phyloP scores from a whole-genome alignment of 2,329 filamentous ascomycete genomes.

The Ceratocystis albifundus region DNA sequence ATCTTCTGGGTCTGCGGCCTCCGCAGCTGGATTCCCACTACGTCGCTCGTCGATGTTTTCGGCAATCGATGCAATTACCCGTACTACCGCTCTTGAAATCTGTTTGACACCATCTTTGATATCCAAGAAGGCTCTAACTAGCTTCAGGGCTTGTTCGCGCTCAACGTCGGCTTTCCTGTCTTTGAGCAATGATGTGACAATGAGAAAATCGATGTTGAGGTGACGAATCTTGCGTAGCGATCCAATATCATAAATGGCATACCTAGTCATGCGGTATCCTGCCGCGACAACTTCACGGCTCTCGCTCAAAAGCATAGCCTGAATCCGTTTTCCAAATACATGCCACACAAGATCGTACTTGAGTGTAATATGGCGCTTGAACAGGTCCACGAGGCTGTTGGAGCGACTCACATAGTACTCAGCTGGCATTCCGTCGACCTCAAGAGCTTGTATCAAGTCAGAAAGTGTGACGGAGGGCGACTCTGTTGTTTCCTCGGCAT shows the following conservation, averaged over 20 bases:
- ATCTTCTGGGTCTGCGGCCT: slow-evolving; percentile 59
- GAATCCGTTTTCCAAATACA: slow-evolving; percentile 84
- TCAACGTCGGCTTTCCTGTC: slow-evolving; percentile 96
- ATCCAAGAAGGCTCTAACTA: slow-evolving; percentile 86
- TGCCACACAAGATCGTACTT: slow-evolving; percentile 97
- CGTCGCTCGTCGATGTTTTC: slow-evolving; percentile 79
- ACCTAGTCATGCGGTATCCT: slow-evolving; percentile 84
- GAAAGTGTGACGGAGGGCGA: slow-evolving; percentile 85
- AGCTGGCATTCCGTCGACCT: slow-evolving; percentile 73
- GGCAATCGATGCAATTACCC: slow-evolving; percentile 82
- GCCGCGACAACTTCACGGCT: slow-evolving; percentile 92
- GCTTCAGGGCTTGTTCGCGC: slow-evolving; percentile 91
- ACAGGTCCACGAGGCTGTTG: slow-evolving; percentile 89
- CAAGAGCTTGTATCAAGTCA: slow-evolving; percentile 80
- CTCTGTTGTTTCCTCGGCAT: slow-evolving; percentile 59
- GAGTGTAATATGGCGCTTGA: slow-evolving; percentile 80
- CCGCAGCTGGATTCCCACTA: slow-evolving; percentile 47
- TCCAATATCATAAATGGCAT: slow-evolving; percentile 82
- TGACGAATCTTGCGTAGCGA: slow-evolving; percentile 80
- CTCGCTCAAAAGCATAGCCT: slow-evolving; percentile 90
- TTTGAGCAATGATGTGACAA: slow-evolving; percentile 84
- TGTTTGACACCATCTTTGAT: slow-evolving; percentile 86
- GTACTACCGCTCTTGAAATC: slow-evolving; percentile 73
- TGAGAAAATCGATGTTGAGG: slow-evolving; percentile 83
- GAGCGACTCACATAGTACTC: slow-evolving; percentile 93